These are phyloP conservation scores for Bremia lactucae DNA, from an alignment of 352 stramenopile genomes.

Conservation along the genomic window DNA sequence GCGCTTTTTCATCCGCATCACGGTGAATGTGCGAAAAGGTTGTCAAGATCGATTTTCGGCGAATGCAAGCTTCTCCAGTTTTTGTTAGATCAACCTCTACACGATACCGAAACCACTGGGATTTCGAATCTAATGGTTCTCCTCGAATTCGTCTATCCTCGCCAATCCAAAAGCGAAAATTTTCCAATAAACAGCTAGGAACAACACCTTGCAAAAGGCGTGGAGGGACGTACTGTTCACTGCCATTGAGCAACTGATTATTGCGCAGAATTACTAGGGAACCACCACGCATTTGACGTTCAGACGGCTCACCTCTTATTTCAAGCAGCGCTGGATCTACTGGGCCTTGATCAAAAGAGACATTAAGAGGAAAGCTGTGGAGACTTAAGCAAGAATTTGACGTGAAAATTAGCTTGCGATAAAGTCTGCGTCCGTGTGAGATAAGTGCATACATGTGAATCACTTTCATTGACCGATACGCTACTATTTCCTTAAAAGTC, in stretches of 20 bases:
- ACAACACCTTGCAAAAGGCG: constrained; percentile 91
- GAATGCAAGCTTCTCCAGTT: constrained; percentile 35
- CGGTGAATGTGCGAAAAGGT: constrained; percentile 52
- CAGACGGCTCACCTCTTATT: constrained; percentile 52
- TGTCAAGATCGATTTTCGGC: constrained; percentile 51
- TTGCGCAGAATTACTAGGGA: constrained; percentile 87
- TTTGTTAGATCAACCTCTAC: constrained; percentile 58
- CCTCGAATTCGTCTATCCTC: constrained; percentile 91
- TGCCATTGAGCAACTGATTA: constrained; percentile 52
- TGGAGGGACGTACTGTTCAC: constrained; percentile 84
- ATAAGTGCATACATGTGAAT: constrained; percentile 96
- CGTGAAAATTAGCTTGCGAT: constrained; percentile 95
- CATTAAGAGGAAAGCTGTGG: constrained; percentile 82
- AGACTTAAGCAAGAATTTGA: constrained; percentile 91
- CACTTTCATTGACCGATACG: constrained; percentile 84
- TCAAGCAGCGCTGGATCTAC: constrained; percentile 52
- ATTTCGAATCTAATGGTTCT: constrained; percentile 83
- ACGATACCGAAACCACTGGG: constrained; percentile 83
- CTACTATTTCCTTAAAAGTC: constrained; percentile 97
- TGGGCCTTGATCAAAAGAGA: constrained; percentile 45
- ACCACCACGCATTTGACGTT: constrained; percentile 47
- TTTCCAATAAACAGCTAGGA: constrained; percentile 90
- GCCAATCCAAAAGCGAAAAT: constrained; percentile 95
- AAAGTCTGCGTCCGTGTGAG: constrained; percentile 92
- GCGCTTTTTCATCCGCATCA: constrained; percentile 13